Base-by-base conservation (phyloP, 768 basidiomycete genomes). In the Macrolepiota albuminosa region DNA sequence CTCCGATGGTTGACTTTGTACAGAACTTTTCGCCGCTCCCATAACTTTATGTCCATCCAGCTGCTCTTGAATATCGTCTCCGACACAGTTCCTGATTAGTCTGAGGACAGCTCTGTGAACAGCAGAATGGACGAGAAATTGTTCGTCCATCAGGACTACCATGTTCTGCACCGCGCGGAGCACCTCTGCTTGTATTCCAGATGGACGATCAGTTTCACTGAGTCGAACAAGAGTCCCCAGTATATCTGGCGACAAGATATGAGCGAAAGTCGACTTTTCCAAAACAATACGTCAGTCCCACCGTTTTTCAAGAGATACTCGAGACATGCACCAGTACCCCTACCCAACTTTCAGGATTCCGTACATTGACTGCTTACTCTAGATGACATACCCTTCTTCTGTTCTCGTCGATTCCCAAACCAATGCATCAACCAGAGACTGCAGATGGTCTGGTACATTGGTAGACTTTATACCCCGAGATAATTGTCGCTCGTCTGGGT, bases 111-210 rank as follows among this genome's bases (percentile, higher is more conserved):
- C 93, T 66, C 84, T 87, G 72, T 98, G 95, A 0, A 95, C 89
- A 1, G 86, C 91, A 9, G 92, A 90, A 67, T 96, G 94, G 4
- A 95, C 88, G 21, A 98, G 84, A 67, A 98, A 97, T 64, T 91
- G 90, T 68, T 97, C 94, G 61, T 97, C 94, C 57, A 98, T 81
- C 14, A 93, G 82, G 8, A 95, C 85, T 13, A 98, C 88, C 82
- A 97, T 91, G 65, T 93, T 93, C 65, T 92, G 91, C 14, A 95
- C 90, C 1, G 90, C 81, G 31, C 87, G 84, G 37, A 98, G 79
- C 13, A 96, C 92, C 69, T 94, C 91, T 45, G 88, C 91, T 70
- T 95, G 92, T 63, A 94, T 88, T n/a, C 95, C 96, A 45, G 84
- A 83, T 1, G 93, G 95, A 29, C 89, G 81, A 70, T 98, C 95